phyloP scores from a whole-genome alignment of 495 filamentous ascomycete genomes.

The Gamarada debralockiae region DNA sequence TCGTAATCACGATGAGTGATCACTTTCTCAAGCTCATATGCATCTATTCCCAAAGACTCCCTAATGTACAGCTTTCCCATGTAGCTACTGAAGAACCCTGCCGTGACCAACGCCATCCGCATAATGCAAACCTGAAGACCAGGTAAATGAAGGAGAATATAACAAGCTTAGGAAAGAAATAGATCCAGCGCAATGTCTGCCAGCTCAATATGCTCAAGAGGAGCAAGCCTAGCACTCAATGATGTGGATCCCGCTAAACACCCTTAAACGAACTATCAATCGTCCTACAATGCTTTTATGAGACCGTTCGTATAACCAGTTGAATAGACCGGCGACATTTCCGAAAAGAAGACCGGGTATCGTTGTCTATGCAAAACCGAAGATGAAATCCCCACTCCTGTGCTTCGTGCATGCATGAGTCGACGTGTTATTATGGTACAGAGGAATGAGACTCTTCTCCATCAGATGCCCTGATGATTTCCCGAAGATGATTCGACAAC shows the following conservation, averaged over 20 bases:
- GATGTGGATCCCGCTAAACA: constrained; percentile 10
- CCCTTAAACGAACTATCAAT: constrained; percentile 14
- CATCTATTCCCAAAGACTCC: constrained; percentile 17
- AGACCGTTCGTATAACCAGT: constrained; percentile 24
- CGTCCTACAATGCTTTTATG: constrained; percentile 23
- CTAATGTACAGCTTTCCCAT: constrained; percentile 17
- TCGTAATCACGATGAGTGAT: not conserved
- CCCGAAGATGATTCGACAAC: constrained; percentile 46
- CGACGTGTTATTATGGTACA: constrained; percentile 23
- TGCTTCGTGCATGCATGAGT: constrained; percentile 15
- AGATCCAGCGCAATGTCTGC: constrained; percentile 1
- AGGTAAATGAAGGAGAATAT: constrained; percentile 21
- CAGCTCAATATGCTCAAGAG: not conserved
- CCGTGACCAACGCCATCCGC: constrained; percentile 17
- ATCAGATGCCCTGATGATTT: constrained; percentile 24
- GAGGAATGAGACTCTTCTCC: not conserved
- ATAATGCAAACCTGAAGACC: constrained; percentile 26
- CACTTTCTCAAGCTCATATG: not conserved
- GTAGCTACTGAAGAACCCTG: not conserved
- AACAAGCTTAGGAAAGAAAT: constrained; percentile 1
- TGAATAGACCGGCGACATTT: constrained; percentile 15
- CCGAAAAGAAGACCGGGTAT: constrained; percentile 27
- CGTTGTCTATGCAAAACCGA: constrained; percentile 30
- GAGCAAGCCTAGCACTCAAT: constrained; percentile 5
- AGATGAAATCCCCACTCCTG: constrained; percentile 22